phyloP scores from a whole-genome alignment of 2,329 filamentous ascomycete genomes.

The Dactylellina sp. region DNA sequence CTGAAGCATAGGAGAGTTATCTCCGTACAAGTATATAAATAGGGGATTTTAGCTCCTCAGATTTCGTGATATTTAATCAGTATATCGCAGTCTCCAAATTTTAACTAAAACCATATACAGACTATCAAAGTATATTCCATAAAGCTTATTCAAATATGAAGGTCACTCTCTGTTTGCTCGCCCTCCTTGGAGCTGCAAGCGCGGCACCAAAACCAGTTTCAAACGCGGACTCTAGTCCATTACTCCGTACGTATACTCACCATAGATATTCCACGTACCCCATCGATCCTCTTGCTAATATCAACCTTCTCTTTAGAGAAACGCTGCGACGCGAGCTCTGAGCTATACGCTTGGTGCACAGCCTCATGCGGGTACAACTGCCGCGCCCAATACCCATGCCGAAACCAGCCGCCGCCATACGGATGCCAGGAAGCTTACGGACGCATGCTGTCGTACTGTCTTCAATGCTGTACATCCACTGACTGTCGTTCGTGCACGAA shows the following conservation, averaged over 20 bases:
- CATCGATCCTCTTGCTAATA: constrained; percentile 7
- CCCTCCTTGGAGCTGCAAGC: constrained; percentile 35
- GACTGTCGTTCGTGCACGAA: constrained; percentile 26
- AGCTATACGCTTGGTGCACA: constrained; percentile 25
- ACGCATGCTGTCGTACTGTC: constrained; percentile 34
- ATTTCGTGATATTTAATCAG: constrained; percentile 41
- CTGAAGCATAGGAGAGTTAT: no score
- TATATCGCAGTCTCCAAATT: constrained; percentile 37
- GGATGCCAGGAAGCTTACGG: constrained; percentile 30
- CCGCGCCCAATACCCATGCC: constrained; percentile 32
- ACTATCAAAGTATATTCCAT: constrained; percentile 6
- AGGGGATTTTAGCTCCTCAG: constrained; percentile 16
- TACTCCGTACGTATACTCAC: constrained; percentile 19
- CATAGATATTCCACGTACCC: background rate
- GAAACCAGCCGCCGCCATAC: constrained; percentile 18
- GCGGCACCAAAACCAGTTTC: constrained; percentile 33
- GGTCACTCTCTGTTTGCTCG: constrained; percentile 39
- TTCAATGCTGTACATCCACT: constrained; percentile 10
- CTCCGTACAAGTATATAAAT: constrained; percentile 38
- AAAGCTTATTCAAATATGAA: constrained; percentile 38
- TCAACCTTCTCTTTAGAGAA: constrained; percentile 24
- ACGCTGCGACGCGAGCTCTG: constrained; percentile 29
- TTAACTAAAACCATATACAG: constrained; percentile 10
- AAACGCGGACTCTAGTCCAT: constrained; percentile 17
- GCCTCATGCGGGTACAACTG: constrained; percentile 48